Evolutionary conservation across 495 filamentous ascomycete species (phyloP).

Genomic region (Penicillium mononematosum): DNA sequence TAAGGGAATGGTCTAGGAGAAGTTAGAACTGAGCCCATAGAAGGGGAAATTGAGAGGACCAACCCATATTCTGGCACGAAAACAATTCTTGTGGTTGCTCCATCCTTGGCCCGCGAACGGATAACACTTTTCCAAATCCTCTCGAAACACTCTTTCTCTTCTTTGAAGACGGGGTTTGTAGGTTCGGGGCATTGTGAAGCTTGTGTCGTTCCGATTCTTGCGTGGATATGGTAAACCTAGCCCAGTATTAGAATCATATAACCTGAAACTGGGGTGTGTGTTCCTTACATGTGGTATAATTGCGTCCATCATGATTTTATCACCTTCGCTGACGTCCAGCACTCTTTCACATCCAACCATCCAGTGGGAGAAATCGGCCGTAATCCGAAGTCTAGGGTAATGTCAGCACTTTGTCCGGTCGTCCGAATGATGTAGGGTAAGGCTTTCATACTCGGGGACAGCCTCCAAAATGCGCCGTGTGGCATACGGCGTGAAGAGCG

Average conservation of each 20-base stretch:
- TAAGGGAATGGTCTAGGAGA: conserved; percentile 32
- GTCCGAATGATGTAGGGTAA: too few species aligned
- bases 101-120: conserved; percentile 5
- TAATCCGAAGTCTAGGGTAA: conserved; percentile 19
- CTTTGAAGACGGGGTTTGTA: conserved; percentile 22
- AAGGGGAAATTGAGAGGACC: neutral
- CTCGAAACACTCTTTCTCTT: conserved; percentile 30
- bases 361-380: conserved; percentile 33
- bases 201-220: conserved; percentile 33
- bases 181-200: conserved; percentile 34
- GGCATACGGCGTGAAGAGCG: conserved; percentile 28
- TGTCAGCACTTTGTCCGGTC: neutral
- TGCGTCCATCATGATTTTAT: conserved; percentile 19
- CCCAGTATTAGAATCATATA: neutral
- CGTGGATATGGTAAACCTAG: conserved; percentile 32
- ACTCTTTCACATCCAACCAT: conserved; percentile 28
- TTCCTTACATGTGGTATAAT: conserved; percentile 29
- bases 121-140: conserved; percentile 26
- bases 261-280: neutral
- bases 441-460: conserved; percentile 24
- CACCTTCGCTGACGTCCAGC: conserved; percentile 26
- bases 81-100: conserved; percentile 17
- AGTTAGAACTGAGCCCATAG: neutral
- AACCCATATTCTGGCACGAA: conserved; percentile 37
- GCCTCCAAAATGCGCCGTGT: conserved; percentile 19